Evolutionary conservation across 2,329 filamentous ascomycete species (phyloP).

Genomic region (Colletotrichum caudatum): DNA sequence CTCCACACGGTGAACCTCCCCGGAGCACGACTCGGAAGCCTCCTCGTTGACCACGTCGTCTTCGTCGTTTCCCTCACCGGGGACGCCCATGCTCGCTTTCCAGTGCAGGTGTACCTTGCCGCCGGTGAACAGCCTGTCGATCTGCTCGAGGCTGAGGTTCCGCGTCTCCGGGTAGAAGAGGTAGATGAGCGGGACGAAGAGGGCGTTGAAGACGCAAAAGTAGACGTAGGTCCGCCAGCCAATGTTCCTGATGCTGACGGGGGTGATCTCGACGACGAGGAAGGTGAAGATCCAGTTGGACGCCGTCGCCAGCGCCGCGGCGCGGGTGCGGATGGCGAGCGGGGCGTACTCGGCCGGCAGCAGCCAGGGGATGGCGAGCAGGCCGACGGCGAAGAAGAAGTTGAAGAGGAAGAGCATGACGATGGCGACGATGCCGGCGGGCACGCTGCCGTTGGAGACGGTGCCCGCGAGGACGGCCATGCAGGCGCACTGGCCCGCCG

Average conservation of each 20-base stretch:
- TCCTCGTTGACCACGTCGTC: slow-evolving; percentile 18
- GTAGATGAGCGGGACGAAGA: slow-evolving; percentile 58
- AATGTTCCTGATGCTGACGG: slow-evolving; percentile 52
- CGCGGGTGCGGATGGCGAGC: slow-evolving; percentile 53
- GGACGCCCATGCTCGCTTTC: slow-evolving; percentile 49
- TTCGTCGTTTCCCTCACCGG: slow-evolving; percentile 44
- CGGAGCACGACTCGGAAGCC: slow-evolving; percentile 34
- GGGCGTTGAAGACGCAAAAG: slow-evolving; percentile 53
- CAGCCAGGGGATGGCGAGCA: slow-evolving; percentile 55
- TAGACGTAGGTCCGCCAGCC: slow-evolving; percentile 55
- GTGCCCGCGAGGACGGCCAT: slow-evolving; percentile 62
- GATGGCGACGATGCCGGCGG: slow-evolving; percentile 56
- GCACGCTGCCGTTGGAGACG: slow-evolving; percentile 52
- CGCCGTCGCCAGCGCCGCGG: slow-evolving; percentile 53
- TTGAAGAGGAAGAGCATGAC: slow-evolving; percentile 60
- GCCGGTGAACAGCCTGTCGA: slow-evolving; percentile 56
- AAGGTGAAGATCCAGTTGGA: slow-evolving; percentile 54
- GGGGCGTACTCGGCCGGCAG: slow-evolving; percentile 59
- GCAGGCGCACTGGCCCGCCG: slow-evolving; percentile 52
- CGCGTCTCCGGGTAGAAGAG: slow-evolving; percentile 64
- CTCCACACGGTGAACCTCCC: slow-evolving; percentile 36
- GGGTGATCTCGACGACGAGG: slow-evolving; percentile 55
- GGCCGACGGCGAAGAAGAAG: slow-evolving; percentile 57
- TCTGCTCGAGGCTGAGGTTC: slow-evolving; percentile 61
- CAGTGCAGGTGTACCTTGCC: slow-evolving; percentile 49